phyloP scores from a whole-genome alignment of 2,329 filamentous ascomycete genomes.

The Ramularia endophylla region DNA sequence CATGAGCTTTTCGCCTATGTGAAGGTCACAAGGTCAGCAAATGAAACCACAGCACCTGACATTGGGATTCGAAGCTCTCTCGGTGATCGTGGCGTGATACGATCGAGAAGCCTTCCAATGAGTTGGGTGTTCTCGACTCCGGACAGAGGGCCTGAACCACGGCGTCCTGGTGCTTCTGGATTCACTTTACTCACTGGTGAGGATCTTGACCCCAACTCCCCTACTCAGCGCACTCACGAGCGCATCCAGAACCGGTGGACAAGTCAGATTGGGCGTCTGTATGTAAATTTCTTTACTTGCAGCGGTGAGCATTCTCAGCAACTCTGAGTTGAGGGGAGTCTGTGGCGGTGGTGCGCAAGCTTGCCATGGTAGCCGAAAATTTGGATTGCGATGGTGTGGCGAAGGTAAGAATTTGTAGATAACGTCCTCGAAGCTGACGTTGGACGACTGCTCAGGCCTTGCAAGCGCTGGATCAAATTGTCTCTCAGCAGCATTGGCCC shows the following conservation, averaged over 20 bases:
- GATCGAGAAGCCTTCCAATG: too few relatives aligned
- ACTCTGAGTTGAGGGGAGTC: constrained; percentile 62
- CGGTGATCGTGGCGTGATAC: too few relatives aligned
- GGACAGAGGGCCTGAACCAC: too few relatives aligned
- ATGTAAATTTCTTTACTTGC: constrained; percentile 59
- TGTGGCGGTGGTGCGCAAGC: constrained; percentile 45
- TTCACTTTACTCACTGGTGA: constrained; percentile 28
- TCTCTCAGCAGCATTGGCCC: constrained; percentile 43
- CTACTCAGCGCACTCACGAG: constrained; percentile 56
- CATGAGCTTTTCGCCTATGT: constrained; percentile 31
- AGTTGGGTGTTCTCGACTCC: too few relatives aligned
- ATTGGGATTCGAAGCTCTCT: too few relatives aligned
- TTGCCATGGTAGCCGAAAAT: constrained; percentile 54
- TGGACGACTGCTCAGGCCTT: neutral
- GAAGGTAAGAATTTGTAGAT: constrained; percentile 66
- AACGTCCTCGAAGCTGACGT: constrained; percentile 19
- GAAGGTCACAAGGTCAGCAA: too few relatives aligned
- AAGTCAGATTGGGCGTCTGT: constrained; percentile 74
- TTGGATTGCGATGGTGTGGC: constrained; percentile 63
- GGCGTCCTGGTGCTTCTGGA: too few relatives aligned
- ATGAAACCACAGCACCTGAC: too few relatives aligned
- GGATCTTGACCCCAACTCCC: constrained; percentile 57
- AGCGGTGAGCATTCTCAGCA: constrained; percentile 55
- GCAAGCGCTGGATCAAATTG: neutral
- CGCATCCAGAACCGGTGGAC: constrained; percentile 55